Evolutionary conservation across 306 rosid species (phyloP), one percentile per base, ranked within the genome.

Genomic region (Inga laurina): DNA sequence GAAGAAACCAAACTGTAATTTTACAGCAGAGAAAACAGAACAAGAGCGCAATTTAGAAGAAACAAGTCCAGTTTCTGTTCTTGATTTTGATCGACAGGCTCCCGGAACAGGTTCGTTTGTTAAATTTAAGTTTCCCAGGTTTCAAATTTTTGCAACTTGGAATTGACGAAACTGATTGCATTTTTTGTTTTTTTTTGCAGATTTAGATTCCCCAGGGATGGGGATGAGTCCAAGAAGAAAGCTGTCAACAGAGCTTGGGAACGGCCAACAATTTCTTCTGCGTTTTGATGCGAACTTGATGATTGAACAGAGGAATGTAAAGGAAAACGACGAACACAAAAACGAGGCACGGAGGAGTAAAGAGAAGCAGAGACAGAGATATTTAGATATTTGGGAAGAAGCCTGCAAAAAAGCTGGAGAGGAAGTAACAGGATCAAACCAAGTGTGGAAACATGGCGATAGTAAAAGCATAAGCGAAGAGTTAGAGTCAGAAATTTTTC

Each of bases 51-150:
- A 87, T 66, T 86, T 92, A 9, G 93, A 95, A 77, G 99, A 95
- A 72, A 79, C 84, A 48, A 95, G 98, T 81, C 98, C 98, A 2
- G 96, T 93, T 84, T 95, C 99, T 72, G 93, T 93, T 44, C 97
- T 95, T 35, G 92, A 93, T 35, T 85, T 81, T 82, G 86, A 92
- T 83, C 78, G 86, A 13, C 62, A 84, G 75, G 81, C 41, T 81
- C 79, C 79, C 44, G 81, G 71, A 75, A 83, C 97, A 92, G 98
- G 99, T 96, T 84, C 35, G 82, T 56, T 85, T 86, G 76, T 35
- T 70, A 35, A 68, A 18, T 67, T 37, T 9, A 32, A 65, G 39
- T 30, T 32, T 32, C 43, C 10, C 71, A 32, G 9, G 71, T 65
- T 65, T 15, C 10, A 32, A 65, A 32, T 32, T 65, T 39, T 82